Evolutionary conservation across 352 stramenopile genomes (phyloP), one percentile per base, ranked within the genome.

Genomic region (Phytophthora hybrid): DNA sequence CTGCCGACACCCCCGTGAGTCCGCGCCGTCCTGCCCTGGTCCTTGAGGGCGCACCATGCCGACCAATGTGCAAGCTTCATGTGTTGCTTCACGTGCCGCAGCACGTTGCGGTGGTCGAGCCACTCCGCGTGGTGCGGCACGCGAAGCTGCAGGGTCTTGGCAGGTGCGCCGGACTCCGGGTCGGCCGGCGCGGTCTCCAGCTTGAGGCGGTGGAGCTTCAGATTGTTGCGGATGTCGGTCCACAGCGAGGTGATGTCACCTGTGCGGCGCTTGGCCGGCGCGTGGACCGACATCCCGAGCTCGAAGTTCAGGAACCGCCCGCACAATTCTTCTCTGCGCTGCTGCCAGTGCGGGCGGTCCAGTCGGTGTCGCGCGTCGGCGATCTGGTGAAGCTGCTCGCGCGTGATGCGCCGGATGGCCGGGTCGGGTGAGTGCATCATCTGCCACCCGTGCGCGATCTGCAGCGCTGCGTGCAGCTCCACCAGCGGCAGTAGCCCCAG

Each of bases 211-310:
- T 14, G 7, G 4, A 29, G 37, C 7, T 53, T 5, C 9, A 70
- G 34, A 13, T 71, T 32, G 6, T 19, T 8, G 14, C 41, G 60
- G 34, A 75, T n/a, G 52, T 75, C 60, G 26, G 62, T 16, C 68
- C 68, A 70, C 18, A 75, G 32, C 26, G 68, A 66, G 5, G 19
- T 18, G 55, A 63, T 63, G 44, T 63, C 44, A 31, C 53, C 58
- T 41, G 44, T 63, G 59, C 66, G 51, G 46, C 44, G 59, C n/a
- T 18, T 29, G 7, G 32, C 5, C 16, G 13, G 18, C 5, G 39
- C 39, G 44, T 64, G 23, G 21, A 39, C 13, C 23, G 44, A 64
- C 10, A 21, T 26, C 5, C 5, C 39, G 19, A 66, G 37, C 23
- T 49, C 11, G 3, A 6, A 44, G 39, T 60, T 59, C 8, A 72